Percentiles rank a stretch among this genome's conserved stretches.
Conservation (phyloP, 768 basidiomycete species). For the Rhizopogon vulgaris region DNA sequence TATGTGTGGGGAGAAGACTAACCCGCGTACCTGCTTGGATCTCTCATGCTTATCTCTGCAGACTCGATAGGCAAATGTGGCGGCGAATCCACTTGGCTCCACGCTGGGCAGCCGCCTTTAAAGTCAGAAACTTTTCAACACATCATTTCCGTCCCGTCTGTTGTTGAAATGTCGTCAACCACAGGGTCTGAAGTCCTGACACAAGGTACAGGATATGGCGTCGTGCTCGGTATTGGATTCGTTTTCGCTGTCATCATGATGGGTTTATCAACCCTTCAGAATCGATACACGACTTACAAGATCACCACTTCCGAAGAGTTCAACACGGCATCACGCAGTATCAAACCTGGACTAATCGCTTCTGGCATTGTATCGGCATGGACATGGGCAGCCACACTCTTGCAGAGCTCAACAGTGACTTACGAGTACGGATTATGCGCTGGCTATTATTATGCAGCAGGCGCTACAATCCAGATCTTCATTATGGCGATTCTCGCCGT, state of each 20-base stretch:
- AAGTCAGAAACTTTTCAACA: not conserved
- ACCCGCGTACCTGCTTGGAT: not conserved
- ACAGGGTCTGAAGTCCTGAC: conserved; percentile 13
- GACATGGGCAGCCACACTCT: conserved; percentile 26
- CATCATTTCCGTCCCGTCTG: not conserved
- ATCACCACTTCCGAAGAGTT: conserved; percentile 22
- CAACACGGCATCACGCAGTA: conserved; percentile 20
- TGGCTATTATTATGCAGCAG: conserved; percentile 23
- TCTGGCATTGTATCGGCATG: conserved; percentile 21
- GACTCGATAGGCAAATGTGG: not conserved
- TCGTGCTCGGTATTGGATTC: conserved; percentile 24
- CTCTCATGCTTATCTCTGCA: conserved; percentile 11
- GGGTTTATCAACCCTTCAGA: conserved; percentile 20
- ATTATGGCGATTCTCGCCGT: conserved; percentile 19
- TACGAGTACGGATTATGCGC: conserved; percentile 21
- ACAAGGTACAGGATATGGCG: conserved; percentile 23
- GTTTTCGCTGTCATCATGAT: conserved; percentile 24
- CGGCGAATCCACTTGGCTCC: not conserved
- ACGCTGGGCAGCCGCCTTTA: not conserved
- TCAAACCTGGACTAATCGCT: conserved; percentile 13
- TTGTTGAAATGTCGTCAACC: conserved; percentile 6
- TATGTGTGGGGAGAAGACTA: not conserved
- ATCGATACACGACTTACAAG: conserved; percentile 21
- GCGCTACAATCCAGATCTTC: conserved; percentile 22
- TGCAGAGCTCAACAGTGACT: conserved; percentile 25